These are phyloP conservation scores for Mycena galericulata DNA, from an alignment of 768 basidiomycete genomes.

Conservation along the genomic window DNA sequence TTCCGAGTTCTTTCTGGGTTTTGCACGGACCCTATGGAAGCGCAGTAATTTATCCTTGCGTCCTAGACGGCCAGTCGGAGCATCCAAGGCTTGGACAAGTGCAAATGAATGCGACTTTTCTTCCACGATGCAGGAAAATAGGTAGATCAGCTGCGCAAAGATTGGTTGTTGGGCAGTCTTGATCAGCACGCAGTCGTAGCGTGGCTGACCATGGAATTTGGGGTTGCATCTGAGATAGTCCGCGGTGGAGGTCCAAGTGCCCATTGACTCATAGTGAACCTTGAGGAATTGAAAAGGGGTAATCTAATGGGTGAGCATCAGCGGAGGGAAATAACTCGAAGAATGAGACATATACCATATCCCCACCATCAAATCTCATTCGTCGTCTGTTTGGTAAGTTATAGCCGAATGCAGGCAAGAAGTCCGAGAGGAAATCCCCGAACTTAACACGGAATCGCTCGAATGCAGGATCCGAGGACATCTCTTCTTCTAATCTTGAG, in stretches of 20 bases:
- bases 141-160: neutral
- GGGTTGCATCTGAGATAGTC: conserved; percentile 48
- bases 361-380: neutral
- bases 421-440: neutral
- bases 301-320: neutral
- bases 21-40: neutral
- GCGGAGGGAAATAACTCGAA: too few relatives aligned
- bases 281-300: neutral
- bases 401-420: neutral
- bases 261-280: neutral
- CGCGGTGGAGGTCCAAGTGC: conserved; percentile 41
- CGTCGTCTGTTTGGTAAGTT: neutral
- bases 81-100: neutral
- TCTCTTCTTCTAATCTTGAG: neutral
- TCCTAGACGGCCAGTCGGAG: neutral
- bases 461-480: neutral
- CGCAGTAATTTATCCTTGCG: neutral
- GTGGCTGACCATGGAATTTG: conserved; percentile 38
- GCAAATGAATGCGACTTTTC: neutral
- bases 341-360: neutral
- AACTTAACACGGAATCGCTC: neutral
- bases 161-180: neutral
- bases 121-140: neutral
- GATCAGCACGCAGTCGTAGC: conserved; percentile 26
- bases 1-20: neutral